Conservation (phyloP, 148 eudicot genomes). For the Diospyros lotus region DNA sequence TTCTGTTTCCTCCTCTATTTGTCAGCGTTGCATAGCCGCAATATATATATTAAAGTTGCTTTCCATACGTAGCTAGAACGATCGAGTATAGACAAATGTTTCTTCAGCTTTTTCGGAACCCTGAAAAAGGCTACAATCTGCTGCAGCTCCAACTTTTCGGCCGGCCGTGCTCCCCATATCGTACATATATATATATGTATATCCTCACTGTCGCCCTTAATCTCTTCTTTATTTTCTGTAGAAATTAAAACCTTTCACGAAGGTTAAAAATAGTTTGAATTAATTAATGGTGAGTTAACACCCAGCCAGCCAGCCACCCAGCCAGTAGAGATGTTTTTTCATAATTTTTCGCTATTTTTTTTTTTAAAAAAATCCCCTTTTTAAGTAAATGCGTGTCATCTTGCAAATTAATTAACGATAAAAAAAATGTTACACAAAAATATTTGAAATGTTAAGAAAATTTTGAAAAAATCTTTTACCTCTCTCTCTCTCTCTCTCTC, state of each 20-base stretch:
- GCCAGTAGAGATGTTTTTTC: not conserved
- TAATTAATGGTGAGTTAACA: too few relatives aligned
- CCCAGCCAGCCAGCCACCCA: too few relatives aligned
- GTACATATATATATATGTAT: too few relatives aligned
- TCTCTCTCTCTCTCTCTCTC: conserved; percentile 7
- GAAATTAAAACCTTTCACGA: not conserved
- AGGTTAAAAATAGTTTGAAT: not conserved
- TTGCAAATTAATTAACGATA: conserved; percentile 9
- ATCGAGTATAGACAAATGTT: not conserved
- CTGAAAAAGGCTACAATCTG: not conserved
- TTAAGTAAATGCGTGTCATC: too few relatives aligned
- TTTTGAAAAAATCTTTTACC: not conserved
- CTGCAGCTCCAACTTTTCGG: too few relatives aligned
- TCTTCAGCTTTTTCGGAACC: conserved; percentile 4
- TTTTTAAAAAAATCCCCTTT: too few relatives aligned
- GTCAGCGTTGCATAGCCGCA: not conserved
- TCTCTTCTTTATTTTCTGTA: not conserved
- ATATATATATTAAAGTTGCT: not conserved
- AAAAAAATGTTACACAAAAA: conserved; percentile 24
- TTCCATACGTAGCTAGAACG: not conserved
- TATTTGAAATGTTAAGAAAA: conserved; percentile 16
- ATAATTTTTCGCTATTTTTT: not conserved
- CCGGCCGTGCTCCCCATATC: too few relatives aligned
- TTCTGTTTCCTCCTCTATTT: not conserved
- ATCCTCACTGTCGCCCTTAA: not conserved